Evolutionary conservation across 768 basidiomycete species (phyloP).

Genomic region (Leccinum subgranulosum): DNA sequence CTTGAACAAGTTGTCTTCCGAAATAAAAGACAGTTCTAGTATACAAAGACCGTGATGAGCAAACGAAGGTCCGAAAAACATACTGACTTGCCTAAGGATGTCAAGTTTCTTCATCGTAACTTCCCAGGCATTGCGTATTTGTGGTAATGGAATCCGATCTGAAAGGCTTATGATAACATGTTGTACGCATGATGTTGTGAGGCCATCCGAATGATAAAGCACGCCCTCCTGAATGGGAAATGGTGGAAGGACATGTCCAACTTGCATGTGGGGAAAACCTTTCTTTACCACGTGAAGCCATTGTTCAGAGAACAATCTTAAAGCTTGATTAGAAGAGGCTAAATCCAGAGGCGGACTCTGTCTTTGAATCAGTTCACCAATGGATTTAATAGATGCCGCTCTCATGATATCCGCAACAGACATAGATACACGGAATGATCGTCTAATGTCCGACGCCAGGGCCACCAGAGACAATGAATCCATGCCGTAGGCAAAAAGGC

Average conservation of each 20-base stretch:
- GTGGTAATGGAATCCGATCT: conserved; percentile 14
- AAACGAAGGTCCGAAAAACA: neutral
- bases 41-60: neutral
- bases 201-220: conserved; percentile 38
- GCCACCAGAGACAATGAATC: conserved; percentile 29
- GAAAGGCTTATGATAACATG: conserved; percentile 37
- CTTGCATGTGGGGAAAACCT: too few species aligned
- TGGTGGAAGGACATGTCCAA: conserved; percentile 36
- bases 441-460: conserved; percentile 23
- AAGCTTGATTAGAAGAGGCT: neutral
- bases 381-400: conserved; percentile 17
- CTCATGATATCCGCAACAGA: conserved; percentile 33
- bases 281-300: conserved; percentile 15
- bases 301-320: conserved; percentile 16
- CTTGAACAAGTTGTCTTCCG: conserved; percentile 26
- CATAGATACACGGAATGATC: conserved; percentile 13
- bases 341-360: neutral
- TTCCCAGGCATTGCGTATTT: conserved; percentile 36
- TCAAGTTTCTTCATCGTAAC: conserved; percentile 24
- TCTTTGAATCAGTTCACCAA: conserved; percentile 17
- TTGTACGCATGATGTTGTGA: conserved; percentile 41
- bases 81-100: conserved; percentile 24
- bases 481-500: conserved; percentile 33
- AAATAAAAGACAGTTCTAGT: conserved; percentile 33
- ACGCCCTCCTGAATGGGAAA: conserved; percentile 49